These are phyloP conservation scores for Boletus rex-veris DNA, from an alignment of 768 basidiomycete genomes.

Conservation along the genomic window DNA sequence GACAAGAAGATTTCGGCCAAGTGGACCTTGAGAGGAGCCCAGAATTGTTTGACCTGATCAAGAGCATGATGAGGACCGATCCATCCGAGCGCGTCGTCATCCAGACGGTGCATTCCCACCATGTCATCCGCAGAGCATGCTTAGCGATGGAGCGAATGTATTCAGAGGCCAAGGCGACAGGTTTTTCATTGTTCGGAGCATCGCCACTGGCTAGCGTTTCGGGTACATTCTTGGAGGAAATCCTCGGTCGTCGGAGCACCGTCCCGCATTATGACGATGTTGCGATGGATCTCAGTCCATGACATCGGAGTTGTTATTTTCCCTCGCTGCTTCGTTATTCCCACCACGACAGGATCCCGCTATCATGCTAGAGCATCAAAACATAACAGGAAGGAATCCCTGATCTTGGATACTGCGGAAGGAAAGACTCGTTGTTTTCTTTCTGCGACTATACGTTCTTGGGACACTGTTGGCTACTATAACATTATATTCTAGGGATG, in stretches of 20 bases:
- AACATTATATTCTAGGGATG: conserved; percentile 35
- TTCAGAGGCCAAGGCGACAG: conserved; percentile 33
- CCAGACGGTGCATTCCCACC: conserved; percentile 55
- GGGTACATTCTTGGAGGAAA: conserved; percentile 60
- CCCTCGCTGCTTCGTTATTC: not conserved
- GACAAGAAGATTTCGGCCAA: conserved; percentile 88
- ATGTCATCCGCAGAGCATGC: conserved; percentile 62
- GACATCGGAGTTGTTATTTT: conserved; percentile 12
- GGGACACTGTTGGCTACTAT: conserved; percentile 34
- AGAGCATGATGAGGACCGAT: conserved; percentile 73
- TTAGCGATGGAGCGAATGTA: conserved; percentile 56
- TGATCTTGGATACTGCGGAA: conserved; percentile 21
- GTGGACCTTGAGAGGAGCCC: conserved; percentile 66
- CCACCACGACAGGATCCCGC: conserved; percentile 2
- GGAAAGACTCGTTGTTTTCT: conserved; percentile 6
- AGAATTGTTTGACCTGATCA: conserved; percentile 65
- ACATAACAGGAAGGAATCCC: conserved; percentile 4
- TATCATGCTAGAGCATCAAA: conserved; percentile 2
- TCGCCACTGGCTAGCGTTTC: conserved; percentile 63
- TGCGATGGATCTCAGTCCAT: conserved; percentile 41
- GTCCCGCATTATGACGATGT: conserved; percentile 15
- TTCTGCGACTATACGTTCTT: conserved; percentile 31
- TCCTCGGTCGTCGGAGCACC: conserved; percentile 39
- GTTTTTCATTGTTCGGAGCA: conserved; percentile 46
- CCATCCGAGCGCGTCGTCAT: conserved; percentile 58